Base-by-base conservation (phyloP, 345 rosid genomes). In the Citrus inodora region DNA sequence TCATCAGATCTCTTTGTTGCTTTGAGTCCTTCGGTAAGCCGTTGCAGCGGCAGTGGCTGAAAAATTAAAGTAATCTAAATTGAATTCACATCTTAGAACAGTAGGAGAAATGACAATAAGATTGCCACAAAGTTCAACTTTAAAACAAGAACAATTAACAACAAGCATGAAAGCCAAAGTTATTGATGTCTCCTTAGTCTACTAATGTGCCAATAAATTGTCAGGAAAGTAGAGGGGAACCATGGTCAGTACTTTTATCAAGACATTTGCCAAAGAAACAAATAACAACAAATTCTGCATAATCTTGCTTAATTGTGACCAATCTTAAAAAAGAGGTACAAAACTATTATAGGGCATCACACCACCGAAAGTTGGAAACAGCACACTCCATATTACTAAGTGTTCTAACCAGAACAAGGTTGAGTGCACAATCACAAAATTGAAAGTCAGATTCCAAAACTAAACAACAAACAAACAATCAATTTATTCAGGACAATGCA, bases 1-100 rank as follows among this genome's bases (percentile, higher is more conserved):
- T 85, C 91, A 76, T 87, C 90, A 60, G 97, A 86, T 79, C 83
- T 84, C 86, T 88, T 90, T 19, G 85, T 86, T 38, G 82, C 88
- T 60, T 78, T 87, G 30, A 94, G 92, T 80, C 97, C 99, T 81
- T 94, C 99, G 2, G 98, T 90, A 65, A 96, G 95, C 66, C 74
- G 89, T 90, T 90, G 93, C 92, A 92, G 81, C 19, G 97, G 82
- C 70, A 94, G 92, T 84, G 98, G 98, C 98, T 97, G 91, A 28
- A 80, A 83, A 79, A 80, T 56, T 59, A 62, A 83, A 81, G 62
- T 38, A 74, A 70, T 61, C 48, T 56, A 79, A 66, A 71, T 68
- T 67, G n/a, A 70, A 63, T 19, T 22, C 30, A 42, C 24, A 40
- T 8, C 38, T 46, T 30, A 9, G 64, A n/a, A 30, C 42, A 64